These are phyloP conservation scores for Ceratocystis colombiana DNA, from an alignment of 2,329 filamentous ascomycete species.

Conservation along the genomic window DNA sequence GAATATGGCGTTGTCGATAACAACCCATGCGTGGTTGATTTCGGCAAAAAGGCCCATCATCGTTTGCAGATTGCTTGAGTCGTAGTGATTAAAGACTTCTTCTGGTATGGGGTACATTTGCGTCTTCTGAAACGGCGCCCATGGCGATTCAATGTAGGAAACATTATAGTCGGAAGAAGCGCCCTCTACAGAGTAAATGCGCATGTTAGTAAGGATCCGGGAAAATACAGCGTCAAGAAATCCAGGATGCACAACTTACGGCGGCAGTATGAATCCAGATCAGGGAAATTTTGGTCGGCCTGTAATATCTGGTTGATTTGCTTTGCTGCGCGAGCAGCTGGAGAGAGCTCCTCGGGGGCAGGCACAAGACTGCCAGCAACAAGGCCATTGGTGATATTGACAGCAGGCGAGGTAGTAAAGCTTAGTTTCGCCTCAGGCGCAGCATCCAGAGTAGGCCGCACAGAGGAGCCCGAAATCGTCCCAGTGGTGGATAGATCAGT, in stretches of 20 bases:
- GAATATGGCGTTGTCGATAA: constrained; percentile 91
- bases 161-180: constrained; percentile 88
- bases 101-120: constrained; percentile 86
- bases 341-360: constrained; percentile 42
- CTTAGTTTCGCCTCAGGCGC: constrained; percentile 26
- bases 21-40: constrained; percentile 89
- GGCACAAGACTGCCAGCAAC: constrained; percentile 23
- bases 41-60: constrained; percentile 92
- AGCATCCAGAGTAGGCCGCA: neutral
- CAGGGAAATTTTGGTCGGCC: constrained; percentile 70
- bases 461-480: neutral
- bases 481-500: neutral
- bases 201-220: constrained; percentile 24
- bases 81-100: constrained; percentile 84
- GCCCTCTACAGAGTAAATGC: constrained; percentile 52
- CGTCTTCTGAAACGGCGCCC: constrained; percentile 81
- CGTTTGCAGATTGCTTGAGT: constrained; percentile 76
- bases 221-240: neutral
- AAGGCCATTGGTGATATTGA: constrained; percentile 21
- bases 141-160: constrained; percentile 54
- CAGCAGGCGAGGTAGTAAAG: constrained; percentile 20
- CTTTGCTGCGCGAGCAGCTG: constrained; percentile 67
- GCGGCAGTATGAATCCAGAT: constrained; percentile 78
- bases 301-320: constrained; percentile 73
- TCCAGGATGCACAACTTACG: constrained; percentile 49